Conservation (phyloP, 768 basidiomycete genomes). For the Tulasnella sp. region DNA sequence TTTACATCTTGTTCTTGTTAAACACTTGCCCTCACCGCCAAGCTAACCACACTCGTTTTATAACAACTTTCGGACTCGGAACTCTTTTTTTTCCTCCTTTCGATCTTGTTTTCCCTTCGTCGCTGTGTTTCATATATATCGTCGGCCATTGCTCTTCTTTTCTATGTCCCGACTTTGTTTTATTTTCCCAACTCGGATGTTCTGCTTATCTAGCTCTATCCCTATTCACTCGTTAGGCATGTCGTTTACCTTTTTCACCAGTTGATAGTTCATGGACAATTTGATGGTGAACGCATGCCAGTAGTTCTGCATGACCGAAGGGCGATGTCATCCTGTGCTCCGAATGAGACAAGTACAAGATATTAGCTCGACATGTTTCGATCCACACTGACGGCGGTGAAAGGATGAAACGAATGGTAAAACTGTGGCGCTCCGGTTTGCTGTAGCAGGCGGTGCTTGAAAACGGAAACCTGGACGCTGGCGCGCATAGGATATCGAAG, state of each 20-base stretch:
- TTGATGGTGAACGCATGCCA: neutral
- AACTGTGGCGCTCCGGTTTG: too few relatives aligned
- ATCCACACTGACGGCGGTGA: too few relatives aligned
- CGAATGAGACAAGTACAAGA: too few relatives aligned
- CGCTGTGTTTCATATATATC: neutral
- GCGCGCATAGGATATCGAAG: too few relatives aligned
- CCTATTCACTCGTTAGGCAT: neutral
- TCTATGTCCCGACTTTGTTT: neutral
- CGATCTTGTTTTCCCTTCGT: neutral
- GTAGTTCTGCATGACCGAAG: neutral
- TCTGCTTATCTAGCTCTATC: neutral
- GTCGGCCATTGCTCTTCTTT: neutral
- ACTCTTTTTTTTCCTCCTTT: neutral
- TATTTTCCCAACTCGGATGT: neutral
- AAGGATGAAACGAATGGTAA: too few relatives aligned
- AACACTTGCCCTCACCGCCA: neutral
- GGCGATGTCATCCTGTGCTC: too few relatives aligned
- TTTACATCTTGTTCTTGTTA: neutral
- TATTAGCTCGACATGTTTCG: too few relatives aligned
- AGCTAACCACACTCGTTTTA: neutral
- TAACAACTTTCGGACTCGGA: neutral
- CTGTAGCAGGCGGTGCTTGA: too few relatives aligned
- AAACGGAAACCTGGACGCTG: too few relatives aligned
- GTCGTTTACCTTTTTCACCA: neutral
- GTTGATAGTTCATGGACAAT: neutral